phyloP scores from a whole-genome alignment of 306 rosid species.

The Geum urbanum region DNA sequence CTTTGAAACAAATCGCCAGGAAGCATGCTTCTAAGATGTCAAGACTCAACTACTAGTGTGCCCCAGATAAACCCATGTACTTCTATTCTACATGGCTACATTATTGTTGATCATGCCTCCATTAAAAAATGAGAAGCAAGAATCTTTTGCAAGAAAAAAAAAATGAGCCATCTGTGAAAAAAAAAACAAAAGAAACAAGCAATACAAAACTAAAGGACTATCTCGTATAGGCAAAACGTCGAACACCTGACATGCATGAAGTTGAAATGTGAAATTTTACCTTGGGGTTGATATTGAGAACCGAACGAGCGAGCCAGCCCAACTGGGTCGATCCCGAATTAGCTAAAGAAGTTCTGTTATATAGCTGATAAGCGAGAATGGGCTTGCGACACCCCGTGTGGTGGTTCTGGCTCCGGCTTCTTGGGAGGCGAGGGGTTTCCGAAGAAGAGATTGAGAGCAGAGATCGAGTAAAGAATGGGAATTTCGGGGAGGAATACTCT shows the following conservation, averaged over 20 bases:
- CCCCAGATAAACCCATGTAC: slow-evolving; percentile 6
- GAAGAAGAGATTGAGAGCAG: too few species aligned
- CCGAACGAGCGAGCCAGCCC: slow-evolving; percentile 30
- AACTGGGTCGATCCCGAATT: slow-evolving; percentile 31
- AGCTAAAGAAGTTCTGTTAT: slow-evolving; percentile 25
- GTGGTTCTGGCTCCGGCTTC: slow-evolving; percentile 24
- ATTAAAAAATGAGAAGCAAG: not conserved
- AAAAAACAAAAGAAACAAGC: not conserved
- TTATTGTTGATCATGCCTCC: not conserved
- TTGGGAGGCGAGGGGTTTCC: not conserved
- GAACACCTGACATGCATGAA: slow-evolving; percentile 21
- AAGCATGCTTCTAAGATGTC: slow-evolving; percentile 1
- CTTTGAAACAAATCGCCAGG: not conserved
- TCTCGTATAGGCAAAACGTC: slow-evolving; percentile 13
- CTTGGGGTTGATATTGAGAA: slow-evolving; percentile 27
- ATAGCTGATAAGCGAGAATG: slow-evolving; percentile 21
- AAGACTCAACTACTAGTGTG: slow-evolving; percentile 29
- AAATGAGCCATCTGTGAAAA: not conserved
- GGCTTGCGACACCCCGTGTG: slow-evolving; percentile 22
- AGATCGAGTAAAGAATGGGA: too few species aligned
- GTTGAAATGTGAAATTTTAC: not conserved
- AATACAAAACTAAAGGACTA: not conserved
- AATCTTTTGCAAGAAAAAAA: not conserved
- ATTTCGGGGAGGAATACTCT: too few species aligned
- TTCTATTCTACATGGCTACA: slow-evolving; percentile 10